Evolutionary conservation across 1,139 yeast species (phyloP).

Genomic region (Zygosaccharomyces sapae): DNA sequence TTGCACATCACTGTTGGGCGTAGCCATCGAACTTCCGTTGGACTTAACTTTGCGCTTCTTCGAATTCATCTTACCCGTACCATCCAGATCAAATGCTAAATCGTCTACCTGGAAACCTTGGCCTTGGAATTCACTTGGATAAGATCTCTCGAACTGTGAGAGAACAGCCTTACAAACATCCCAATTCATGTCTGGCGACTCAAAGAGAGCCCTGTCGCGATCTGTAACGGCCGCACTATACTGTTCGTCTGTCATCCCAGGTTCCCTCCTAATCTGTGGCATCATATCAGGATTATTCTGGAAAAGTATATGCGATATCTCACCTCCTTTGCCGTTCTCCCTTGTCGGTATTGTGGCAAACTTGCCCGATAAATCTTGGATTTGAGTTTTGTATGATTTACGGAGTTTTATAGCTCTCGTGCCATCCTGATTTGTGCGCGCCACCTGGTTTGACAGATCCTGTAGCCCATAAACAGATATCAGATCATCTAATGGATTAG

Average conservation of each 20-base stretch:
- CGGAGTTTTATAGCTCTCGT: slow-evolving; percentile 86
- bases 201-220: slow-evolving; percentile 30
- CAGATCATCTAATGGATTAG: slow-evolving; percentile 71
- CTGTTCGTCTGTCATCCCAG: slow-evolving; percentile 28
- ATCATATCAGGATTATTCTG: slow-evolving; percentile 36
- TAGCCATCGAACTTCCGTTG: slow-evolving; percentile 35
- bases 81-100: slow-evolving; percentile 37
- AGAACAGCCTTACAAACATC: slow-evolving; percentile 31
- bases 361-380: slow-evolving; percentile 79
- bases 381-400: slow-evolving; percentile 90
- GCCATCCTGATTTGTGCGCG: slow-evolving; percentile 84
- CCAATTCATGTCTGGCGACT: slow-evolving; percentile 33
- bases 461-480: slow-evolving; percentile 64
- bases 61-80: slow-evolving; percentile 30
- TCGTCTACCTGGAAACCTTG: slow-evolving; percentile 35
- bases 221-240: slow-evolving; percentile 27
- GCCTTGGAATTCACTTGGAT: slow-evolving; percentile 35
- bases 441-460: slow-evolving; percentile 69
- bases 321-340: slow-evolving; percentile 38
- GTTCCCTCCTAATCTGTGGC: slow-evolving; percentile 27
- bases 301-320: slow-evolving; percentile 33
- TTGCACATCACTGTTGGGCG: slow-evolving; percentile 34
- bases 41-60: slow-evolving; percentile 34
- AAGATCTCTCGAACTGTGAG: slow-evolving; percentile 34
- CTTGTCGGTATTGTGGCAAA: slow-evolving; percentile 53